Evolutionary conservation across 306 rosid species (phyloP).

Genomic region (Pterocarpus macrocarpus): DNA sequence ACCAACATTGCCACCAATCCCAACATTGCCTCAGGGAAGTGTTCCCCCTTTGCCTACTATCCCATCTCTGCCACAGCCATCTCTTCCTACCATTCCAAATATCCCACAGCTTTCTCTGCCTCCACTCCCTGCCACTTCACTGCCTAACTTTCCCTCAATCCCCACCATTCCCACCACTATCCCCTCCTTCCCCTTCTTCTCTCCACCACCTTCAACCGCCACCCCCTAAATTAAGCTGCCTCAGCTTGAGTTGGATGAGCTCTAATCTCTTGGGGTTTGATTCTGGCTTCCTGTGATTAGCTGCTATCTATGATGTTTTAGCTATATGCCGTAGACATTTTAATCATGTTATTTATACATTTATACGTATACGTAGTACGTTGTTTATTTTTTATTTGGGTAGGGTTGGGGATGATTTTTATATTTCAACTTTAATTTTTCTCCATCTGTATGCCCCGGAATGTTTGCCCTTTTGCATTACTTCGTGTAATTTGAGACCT

Average conservation of each 20-base stretch:
- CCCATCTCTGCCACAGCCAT: constrained; percentile 17
- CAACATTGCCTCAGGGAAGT: too few relatives aligned
- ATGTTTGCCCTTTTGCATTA: neutral
- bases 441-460: too few relatives aligned
- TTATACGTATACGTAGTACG: neutral
- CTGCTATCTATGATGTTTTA: constrained; percentile 1
- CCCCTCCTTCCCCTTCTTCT: constrained; percentile 40
- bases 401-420: neutral
- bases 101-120: constrained; percentile 5
- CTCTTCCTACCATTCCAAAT: constrained; percentile 30
- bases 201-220: constrained; percentile 50
- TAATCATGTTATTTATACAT: too few relatives aligned
- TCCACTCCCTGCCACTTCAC: constrained; percentile 7
- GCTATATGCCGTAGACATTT: neutral
- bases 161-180: constrained; percentile 30
- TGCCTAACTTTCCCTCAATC: constrained; percentile 28
- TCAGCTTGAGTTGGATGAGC: constrained; percentile 14
- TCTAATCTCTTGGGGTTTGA: neutral
- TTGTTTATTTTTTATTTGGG: neutral
- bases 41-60: too few relatives aligned
- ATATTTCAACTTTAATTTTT: too few relatives aligned
- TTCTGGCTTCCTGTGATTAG: neutral
- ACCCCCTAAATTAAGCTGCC: constrained; percentile 28
- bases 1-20: neutral
- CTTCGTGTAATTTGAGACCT: neutral